Conservation (phyloP, 805 yeast species). For the Teunomyces aglyptinius region DNA sequence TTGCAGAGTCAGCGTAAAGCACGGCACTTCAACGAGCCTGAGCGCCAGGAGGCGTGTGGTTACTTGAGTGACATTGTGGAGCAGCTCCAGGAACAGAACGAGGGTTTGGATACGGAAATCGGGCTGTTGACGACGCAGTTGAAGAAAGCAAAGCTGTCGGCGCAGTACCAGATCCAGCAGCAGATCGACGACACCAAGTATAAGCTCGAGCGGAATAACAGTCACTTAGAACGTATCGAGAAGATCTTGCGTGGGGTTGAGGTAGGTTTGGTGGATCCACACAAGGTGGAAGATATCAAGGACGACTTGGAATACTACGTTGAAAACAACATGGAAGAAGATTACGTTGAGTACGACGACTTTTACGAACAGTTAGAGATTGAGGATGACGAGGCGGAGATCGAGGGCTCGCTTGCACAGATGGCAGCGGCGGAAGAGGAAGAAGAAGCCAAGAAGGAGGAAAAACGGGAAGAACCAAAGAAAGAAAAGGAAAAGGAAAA, state of each 20-base stretch:
- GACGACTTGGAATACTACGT: constrained; percentile 93
- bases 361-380: constrained; percentile 84
- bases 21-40: constrained; percentile 57
- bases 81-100: constrained; percentile 78
- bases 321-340: constrained; percentile 89
- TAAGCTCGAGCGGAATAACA: constrained; percentile 67
- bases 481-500: neutral
- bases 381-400: constrained; percentile 42
- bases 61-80: constrained; percentile 73
- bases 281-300: constrained; percentile 67
- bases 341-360: constrained; percentile 90
- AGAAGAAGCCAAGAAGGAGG: constrained; percentile 6
- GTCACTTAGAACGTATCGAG: constrained; percentile 79
- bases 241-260: constrained; percentile 72
- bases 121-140: constrained; percentile 27
- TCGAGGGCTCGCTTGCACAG: constrained; percentile 24
- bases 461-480: constrained; percentile 2
- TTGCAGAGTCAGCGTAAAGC: constrained; percentile 47
- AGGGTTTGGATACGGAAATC: constrained; percentile 70
- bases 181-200: constrained; percentile 63
- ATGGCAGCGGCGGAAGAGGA: constrained; percentile 16
- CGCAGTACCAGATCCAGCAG: constrained; percentile 42
- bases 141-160: constrained; percentile 53
- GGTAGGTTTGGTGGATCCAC: constrained; percentile 77
- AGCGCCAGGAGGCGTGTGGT: constrained; percentile 65